A percentile compares a stretch with the other conserved stretches of the same genome.
Conservation (phyloP, 192 early-diverging fungal genomes). For the Dissophora ornata region DNA sequence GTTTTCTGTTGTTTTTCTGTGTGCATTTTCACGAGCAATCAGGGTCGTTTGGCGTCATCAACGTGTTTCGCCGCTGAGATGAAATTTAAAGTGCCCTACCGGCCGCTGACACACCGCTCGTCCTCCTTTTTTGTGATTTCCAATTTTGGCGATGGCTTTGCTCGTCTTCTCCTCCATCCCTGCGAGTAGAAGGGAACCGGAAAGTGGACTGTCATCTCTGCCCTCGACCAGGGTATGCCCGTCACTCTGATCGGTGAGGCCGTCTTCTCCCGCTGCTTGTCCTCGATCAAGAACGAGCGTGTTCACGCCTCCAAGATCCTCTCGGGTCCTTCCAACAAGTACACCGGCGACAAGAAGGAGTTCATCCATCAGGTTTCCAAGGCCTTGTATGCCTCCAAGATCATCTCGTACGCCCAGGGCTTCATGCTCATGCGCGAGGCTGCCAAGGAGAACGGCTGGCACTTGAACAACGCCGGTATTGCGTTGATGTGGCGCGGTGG, state of each 20-base stretch:
- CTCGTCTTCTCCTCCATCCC: too few relatives aligned
- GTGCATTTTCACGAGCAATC: too few relatives aligned
- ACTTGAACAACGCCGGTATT: conserved; percentile 97
- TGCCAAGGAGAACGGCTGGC: conserved; percentile 91
- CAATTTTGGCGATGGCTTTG: conserved; percentile 3
- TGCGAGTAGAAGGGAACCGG: conserved; percentile 87
- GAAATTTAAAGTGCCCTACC: not conserved
- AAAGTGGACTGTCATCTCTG: conserved; percentile 97
- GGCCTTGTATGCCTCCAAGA: conserved; percentile 97
- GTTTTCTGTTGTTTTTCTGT: too few relatives aligned
- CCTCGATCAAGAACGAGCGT: conserved; percentile 97
- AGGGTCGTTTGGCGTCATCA: too few relatives aligned
- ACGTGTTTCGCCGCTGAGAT: too few relatives aligned
- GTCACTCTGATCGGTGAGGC: conserved; percentile 99
- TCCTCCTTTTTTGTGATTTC: conserved; percentile 7
- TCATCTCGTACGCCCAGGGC: conserved; percentile 98
- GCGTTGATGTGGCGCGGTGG: conserved; percentile 99
- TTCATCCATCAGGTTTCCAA: conserved; percentile 92
- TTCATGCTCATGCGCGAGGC: conserved; percentile 99
- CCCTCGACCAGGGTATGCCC: conserved; percentile 95
- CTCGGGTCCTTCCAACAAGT: conserved; percentile 75
- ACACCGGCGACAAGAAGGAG: conserved; percentile 87
- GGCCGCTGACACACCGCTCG: not conserved
- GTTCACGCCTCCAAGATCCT: conserved; percentile 89
- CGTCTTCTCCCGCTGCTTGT: conserved; percentile 97